Percentiles rank a stretch among this genome's conserved stretches.
These are phyloP conservation scores for Tuber melanosporum DNA, from an alignment of 495 filamentous ascomycete genomes.

Conservation along the genomic window DNA sequence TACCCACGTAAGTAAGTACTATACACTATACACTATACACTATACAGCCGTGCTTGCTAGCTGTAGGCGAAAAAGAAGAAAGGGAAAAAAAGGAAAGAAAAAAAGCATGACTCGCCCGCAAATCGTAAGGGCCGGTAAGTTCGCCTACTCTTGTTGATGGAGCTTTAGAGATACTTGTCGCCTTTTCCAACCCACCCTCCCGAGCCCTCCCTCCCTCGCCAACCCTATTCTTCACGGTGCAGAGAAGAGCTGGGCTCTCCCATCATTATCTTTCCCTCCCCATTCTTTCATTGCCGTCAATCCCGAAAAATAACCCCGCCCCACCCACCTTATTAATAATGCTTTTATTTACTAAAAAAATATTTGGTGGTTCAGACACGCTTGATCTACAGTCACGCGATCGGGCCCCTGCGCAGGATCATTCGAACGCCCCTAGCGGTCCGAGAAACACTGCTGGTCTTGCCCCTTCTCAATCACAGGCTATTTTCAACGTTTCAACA, in stretches of 20 bases:
- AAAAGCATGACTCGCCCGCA: conserved; percentile 42
- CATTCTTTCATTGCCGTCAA: background rate
- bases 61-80: background rate
- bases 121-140: conserved; percentile 39
- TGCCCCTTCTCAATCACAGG: conserved; percentile 78
- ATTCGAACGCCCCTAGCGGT: conserved; percentile 49
- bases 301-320: background rate
- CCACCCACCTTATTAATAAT: conserved; percentile 6
- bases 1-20: too few species aligned
- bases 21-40: conserved; percentile 1
- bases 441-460: conserved; percentile 43
- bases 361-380: conserved; percentile 58
- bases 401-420: conserved; percentile 73
- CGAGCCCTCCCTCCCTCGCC: background rate
- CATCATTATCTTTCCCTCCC: background rate
- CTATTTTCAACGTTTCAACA: conserved; percentile 69
- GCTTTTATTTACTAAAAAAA: conserved; percentile 1
- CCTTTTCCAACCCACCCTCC: background rate
- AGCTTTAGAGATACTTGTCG: background rate
- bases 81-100: background rate
- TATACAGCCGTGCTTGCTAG: conserved; percentile 1
- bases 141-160: background rate
- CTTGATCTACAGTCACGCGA: conserved; percentile 85
- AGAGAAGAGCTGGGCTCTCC: conserved; percentile 3
- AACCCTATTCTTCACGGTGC: background rate